Conservation (phyloP, 495 filamentous ascomycete genomes). For the Tetracladium marchalianum region DNA sequence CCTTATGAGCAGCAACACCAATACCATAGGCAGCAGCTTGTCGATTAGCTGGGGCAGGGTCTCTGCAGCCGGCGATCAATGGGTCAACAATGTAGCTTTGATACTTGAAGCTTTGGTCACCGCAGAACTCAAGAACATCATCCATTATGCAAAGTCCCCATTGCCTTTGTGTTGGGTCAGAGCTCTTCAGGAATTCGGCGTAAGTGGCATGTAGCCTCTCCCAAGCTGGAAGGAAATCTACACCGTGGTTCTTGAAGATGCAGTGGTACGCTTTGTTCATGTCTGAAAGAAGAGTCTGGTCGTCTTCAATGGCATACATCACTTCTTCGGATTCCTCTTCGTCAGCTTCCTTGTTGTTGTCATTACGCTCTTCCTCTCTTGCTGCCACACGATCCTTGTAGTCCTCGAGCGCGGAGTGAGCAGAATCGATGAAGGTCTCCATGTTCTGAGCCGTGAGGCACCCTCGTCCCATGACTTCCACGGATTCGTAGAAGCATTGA, state of each 20-base stretch:
- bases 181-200: constrained; percentile 70
- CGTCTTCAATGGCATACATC: constrained; percentile 89
- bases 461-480: constrained; percentile 83
- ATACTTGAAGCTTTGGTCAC: constrained; percentile 71
- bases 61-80: constrained; percentile 69
- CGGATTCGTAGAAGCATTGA: constrained; percentile 98
- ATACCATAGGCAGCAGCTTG: constrained; percentile 96
- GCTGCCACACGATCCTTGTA: constrained; percentile 77
- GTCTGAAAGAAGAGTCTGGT: constrained; percentile 91
- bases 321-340: constrained; percentile 76
- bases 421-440: constrained; percentile 75
- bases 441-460: constrained; percentile 71
- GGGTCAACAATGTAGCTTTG: constrained; percentile 77
- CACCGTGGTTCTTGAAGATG: constrained; percentile 92
- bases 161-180: constrained; percentile 86
- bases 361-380: constrained; percentile 67
- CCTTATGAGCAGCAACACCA: constrained; percentile 90
- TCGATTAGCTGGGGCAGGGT: constrained; percentile 80
- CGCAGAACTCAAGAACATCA: constrained; percentile 96
- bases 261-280: constrained; percentile 99
- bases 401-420: constrained; percentile 75
- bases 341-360: constrained; percentile 63
- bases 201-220: constrained; percentile 76
- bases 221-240: constrained; percentile 77
- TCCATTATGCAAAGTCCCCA: constrained; percentile 99